Base-by-base conservation (phyloP, 257 asterid species). In the Euphrasia confusa region DNA sequence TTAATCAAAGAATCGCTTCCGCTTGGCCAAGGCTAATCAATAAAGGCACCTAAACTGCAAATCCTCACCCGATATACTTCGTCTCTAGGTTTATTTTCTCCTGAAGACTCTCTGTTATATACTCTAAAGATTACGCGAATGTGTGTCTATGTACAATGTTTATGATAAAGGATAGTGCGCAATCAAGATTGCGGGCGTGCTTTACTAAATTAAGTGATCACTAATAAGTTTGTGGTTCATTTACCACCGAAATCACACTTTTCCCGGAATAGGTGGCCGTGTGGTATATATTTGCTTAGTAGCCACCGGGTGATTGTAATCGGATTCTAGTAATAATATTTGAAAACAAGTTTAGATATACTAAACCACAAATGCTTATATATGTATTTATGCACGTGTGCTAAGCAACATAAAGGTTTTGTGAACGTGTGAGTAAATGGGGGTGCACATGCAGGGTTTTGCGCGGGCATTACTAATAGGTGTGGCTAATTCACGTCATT, bases 141-240 rank as follows among this genome's bases (percentile, higher is more conserved):
- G 12, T 68, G 54, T 8, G 57, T 18, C 58, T 48, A 48, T 17
- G 54, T 42, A 48, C 32, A 21, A 57, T 63, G 49, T 17, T 60
- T 14, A 27, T 63, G 40, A 63, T 63, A 60, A 52, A 73, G 10
- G 54, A 60, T 44, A 72, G 66, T 67, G 66, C n/a, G 60, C 74
- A 68, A 68, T 60, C 64, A 53, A 63, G 68, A 54, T 58, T 49
- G 74, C 62, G 74, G 60, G 68, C 26, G 58, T 72, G 15, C 67
- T 57, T 73, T 73, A 58, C 74, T 63, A 68, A 57, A 45, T 68
- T 42, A 42, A 33, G 67, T 44, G 60, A 66, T 54, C 62, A 42
- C 48, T 5, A 57, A 37, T 11, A 52, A 26, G n/a, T 5, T 49
- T 65, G 42, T n/a, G 24, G 49, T 35, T 61, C 66, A 24, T 28